phyloP scores from a whole-genome alignment of 2,329 filamentous ascomycete genomes.

The Botrytis sinoallii region DNA sequence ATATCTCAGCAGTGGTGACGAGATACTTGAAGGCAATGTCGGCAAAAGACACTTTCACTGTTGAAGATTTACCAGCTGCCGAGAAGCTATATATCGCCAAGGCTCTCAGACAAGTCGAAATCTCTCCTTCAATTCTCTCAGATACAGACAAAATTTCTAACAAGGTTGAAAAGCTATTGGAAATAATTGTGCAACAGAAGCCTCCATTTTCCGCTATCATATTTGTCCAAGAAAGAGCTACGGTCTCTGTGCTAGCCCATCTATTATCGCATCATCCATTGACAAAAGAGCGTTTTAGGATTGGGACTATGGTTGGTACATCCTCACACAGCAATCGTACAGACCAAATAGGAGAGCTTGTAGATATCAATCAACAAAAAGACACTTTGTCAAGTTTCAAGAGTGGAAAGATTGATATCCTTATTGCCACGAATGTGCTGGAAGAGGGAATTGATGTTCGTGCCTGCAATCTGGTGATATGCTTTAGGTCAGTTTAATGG shows the following conservation, averaged over 20 bases:
- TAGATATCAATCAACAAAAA: constrained; percentile 39
- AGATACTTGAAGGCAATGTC: constrained; percentile 48
- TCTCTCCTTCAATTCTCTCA: constrained; percentile 42
- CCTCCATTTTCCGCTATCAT: constrained; percentile 54
- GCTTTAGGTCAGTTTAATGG: constrained; percentile 44
- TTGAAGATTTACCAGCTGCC: constrained; percentile 42
- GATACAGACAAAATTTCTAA: constrained; percentile 57
- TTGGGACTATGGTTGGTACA: constrained; percentile 56
- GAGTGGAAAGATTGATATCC: constrained; percentile 51
- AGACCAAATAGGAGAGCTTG: constrained; percentile 43
- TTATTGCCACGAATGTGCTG: constrained; percentile 59
- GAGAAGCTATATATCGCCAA: constrained; percentile 56
- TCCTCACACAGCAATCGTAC: constrained; percentile 42
- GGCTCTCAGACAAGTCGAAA: constrained; percentile 43
- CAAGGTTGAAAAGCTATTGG: constrained; percentile 57
- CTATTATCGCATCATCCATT: constrained; percentile 48
- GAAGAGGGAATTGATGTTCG: constrained; percentile 64
- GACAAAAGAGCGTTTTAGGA: constrained; percentile 46
- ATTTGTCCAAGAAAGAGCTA: constrained; percentile 63
- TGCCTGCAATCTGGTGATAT: constrained; percentile 62
- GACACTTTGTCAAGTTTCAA: constrained; percentile 51
- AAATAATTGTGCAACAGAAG: constrained; percentile 46
- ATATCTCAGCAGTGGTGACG: constrained; percentile 48
- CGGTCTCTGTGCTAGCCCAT: constrained; percentile 57
- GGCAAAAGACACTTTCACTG: constrained; percentile 38